Conservation (phyloP, 768 basidiomycete genomes). For the Naematelia encephala region DNA sequence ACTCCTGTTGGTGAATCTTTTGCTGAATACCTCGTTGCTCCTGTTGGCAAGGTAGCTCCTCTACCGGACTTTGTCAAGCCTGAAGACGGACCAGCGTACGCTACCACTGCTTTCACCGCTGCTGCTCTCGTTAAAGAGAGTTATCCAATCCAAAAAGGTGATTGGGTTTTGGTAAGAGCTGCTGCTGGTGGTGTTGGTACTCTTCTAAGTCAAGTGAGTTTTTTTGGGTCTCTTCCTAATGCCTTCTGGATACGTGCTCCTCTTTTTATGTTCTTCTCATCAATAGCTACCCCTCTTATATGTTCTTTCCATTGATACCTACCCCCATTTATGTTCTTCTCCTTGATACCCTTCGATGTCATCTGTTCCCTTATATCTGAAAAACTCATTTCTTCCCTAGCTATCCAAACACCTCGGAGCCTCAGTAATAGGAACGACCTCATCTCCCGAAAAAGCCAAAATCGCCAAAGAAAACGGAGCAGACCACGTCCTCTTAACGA, state of each 20-base stretch:
- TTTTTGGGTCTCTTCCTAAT: too few species aligned
- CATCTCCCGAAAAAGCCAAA: slow-evolving; percentile 74
- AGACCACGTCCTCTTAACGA: slow-evolving; percentile 74
- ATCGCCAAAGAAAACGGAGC: slow-evolving; percentile 76
- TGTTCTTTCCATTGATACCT: too few species aligned
- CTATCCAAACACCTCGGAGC: slow-evolving; percentile 71
- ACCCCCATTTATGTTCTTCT: too few species aligned
- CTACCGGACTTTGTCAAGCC: slow-evolving; percentile 61
- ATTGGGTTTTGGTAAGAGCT: slow-evolving; percentile 80
- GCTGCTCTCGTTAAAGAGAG: slow-evolving; percentile 76
- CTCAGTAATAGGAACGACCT: slow-evolving; percentile 88
- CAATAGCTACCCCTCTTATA: not conserved
- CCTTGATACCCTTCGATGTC: too few species aligned
- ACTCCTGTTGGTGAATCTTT: slow-evolving; percentile 51
- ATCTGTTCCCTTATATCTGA: slow-evolving; percentile 7
- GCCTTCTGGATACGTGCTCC: not conserved
- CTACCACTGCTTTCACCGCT: slow-evolving; percentile 74
- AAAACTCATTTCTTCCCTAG: slow-evolving; percentile 49
- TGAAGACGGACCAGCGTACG: slow-evolving; percentile 63
- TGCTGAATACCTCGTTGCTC: slow-evolving; percentile 68
- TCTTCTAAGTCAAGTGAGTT: slow-evolving; percentile 51
- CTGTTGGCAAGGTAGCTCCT: slow-evolving; percentile 63
- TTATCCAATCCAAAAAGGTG: slow-evolving; percentile 69
- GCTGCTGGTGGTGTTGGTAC: slow-evolving; percentile 81
- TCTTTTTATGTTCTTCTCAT: not conserved